phyloP scores from a whole-genome alignment of 306 rosid species.

The Morella rubra region DNA sequence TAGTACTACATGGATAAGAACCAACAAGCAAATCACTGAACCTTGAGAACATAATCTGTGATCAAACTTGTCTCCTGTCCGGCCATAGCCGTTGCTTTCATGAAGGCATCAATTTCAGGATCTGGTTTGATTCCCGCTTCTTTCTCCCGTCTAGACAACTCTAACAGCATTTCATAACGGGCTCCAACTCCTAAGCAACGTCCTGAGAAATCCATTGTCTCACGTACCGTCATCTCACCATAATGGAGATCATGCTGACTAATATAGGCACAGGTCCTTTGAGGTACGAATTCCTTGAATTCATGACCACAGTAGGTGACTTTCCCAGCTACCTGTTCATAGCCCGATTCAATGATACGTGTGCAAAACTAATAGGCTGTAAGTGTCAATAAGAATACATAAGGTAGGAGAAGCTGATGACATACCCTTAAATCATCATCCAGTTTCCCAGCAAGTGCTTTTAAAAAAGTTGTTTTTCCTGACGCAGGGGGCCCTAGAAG shows the following conservation, averaged over 20 bases:
- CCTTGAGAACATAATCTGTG: constrained; percentile 87
- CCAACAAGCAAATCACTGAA: too few relatives aligned
- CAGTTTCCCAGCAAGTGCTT: constrained; percentile 52
- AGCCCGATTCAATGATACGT: too few relatives aligned
- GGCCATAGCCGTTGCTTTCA: constrained; percentile 71
- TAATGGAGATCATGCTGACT: too few relatives aligned
- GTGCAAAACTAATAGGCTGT: background rate
- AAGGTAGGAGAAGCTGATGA: background rate
- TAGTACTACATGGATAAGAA: too few relatives aligned
- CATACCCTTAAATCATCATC: constrained; percentile 53
- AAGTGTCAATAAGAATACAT: background rate
- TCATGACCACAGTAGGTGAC: too few relatives aligned
- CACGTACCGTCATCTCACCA: too few relatives aligned
- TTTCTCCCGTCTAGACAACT: constrained; percentile 61
- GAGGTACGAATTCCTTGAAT: too few relatives aligned
- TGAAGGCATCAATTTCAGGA: constrained; percentile 77
- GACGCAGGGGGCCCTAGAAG: constrained; percentile 64
- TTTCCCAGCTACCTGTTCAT: too few relatives aligned
- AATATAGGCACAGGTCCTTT: too few relatives aligned
- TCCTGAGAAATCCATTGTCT: too few relatives aligned
- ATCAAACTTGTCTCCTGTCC: constrained; percentile 69
- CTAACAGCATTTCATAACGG: constrained; percentile 55
- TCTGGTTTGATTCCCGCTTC: constrained; percentile 63
- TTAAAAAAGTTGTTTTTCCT: constrained; percentile 55
- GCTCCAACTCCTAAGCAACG: constrained; percentile 82